Evolutionary conservation across 176 grass and related monocot species (phyloP), one percentile per base, ranked within the genome.

Genomic region (Puccinellia tenuiflora): DNA sequence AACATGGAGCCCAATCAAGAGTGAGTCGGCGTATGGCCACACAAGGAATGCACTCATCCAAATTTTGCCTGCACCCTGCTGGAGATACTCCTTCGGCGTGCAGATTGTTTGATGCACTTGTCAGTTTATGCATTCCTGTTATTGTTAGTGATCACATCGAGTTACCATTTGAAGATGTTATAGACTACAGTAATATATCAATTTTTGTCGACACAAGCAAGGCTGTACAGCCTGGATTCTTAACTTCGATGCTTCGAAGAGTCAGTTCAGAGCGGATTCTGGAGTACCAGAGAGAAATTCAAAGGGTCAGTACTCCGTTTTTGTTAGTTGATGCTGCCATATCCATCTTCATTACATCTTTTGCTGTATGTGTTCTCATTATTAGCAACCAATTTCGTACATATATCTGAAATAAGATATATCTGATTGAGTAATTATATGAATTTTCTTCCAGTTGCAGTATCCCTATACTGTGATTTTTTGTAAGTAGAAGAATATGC

Each of bases 31-130:
- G 94, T 51, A 83, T 83, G 64, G 94, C 94, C 59, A 96, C 91
- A 68, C 91, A 21, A 56, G 94, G 94, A 68, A 97, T 97, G 94
- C 94, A 93, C 79, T 88, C 90, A 40, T 97, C 94, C 3, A 93
- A 97, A 80, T 97, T 97, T 68, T 97, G 94, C 85, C 88, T 97
- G n/a, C 94, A 97, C 89, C 94, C 94, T 29, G 94, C 94, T 35
- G 94, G 94, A 78, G 94, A 97, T 79, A 97, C 94, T 52, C 94
- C 91, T 9, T 91, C 94, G 5, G 91, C 86, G 0, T 97, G 94
- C 78, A 85, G 94, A 71, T 82, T 97, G 45, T 97, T 97, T 77
- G 88, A 97, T 81, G 94, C 94, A 56, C 73, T 96, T 83, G 94
- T 91, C 69, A 93, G 91, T 75, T 83, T 96, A 57, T 96, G 94